Evolutionary conservation across 305 asterid genomes (phyloP).

Genomic region (Fraxinus paxiana): DNA sequence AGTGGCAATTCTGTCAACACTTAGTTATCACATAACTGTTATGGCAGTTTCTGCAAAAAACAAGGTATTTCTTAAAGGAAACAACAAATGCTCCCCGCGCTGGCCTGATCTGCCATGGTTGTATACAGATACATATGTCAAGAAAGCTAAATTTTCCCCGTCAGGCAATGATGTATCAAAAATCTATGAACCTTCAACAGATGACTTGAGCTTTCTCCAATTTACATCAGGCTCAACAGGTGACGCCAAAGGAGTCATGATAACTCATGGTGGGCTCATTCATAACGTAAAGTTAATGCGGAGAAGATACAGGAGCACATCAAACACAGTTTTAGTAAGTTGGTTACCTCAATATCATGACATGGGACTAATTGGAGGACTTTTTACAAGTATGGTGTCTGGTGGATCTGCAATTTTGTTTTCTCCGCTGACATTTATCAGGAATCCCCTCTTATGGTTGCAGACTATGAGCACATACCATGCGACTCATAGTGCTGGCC

Average conservation of each 20-base stretch:
- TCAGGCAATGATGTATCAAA: constrained; percentile 10
- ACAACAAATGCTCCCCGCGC: constrained; percentile 24
- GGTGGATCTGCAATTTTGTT: constrained; percentile 68
- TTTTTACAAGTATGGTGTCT: constrained; percentile 60
- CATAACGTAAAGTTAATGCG: constrained; percentile 73
- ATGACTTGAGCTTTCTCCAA: constrained; percentile 64
- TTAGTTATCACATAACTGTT: constrained; percentile 52
- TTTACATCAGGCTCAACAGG: constrained; percentile 87
- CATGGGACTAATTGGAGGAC: constrained; percentile 79
- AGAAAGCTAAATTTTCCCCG: constrained; percentile 34
- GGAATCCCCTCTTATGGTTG: constrained; percentile 65
- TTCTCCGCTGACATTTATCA: constrained; percentile 64
- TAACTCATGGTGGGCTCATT: constrained; percentile 62
- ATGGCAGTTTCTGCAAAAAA: constrained; percentile 50
- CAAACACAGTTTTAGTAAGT: constrained; percentile 61
- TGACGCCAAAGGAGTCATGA: constrained; percentile 78
- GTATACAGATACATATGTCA: constrained; percentile 62
- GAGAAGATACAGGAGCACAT: constrained; percentile 53
- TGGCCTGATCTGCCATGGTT: constrained; percentile 80
- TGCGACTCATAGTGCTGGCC: constrained; percentile 78
- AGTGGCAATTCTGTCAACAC: constrained; percentile 59
- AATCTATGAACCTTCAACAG: constrained; percentile 25
- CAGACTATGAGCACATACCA: constrained; percentile 49
- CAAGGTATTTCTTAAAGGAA: constrained; percentile 34
- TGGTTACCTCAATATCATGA: constrained; percentile 86